Evolutionary conservation across 768 basidiomycete species (phyloP), one percentile per base, ranked within the genome.

Genomic region (Pulveroboletus frians): DNA sequence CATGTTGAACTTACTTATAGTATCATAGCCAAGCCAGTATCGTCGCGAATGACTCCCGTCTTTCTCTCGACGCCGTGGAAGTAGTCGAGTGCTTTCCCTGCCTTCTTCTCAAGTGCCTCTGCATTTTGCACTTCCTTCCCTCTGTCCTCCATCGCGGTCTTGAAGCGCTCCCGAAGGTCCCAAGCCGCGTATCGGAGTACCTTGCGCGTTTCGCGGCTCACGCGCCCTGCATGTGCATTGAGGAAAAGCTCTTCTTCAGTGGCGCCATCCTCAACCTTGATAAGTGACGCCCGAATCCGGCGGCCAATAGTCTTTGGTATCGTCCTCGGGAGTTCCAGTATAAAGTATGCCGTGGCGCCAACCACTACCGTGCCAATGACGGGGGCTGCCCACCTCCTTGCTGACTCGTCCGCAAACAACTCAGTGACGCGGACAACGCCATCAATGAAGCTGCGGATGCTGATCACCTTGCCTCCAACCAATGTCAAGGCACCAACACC

Each of bases 281-380:
- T 60, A 8, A 96, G 76, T 3, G 82, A 77, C 3, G 80, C 73
- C 53, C 78, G 79, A 49, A 98, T 81, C 46, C 92, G 80, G 48
- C 92, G 77, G 9, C 96, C 96, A 49, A 98, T 79, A 11, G 90
- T 95, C 50, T 81, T 79, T 37, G 96, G 95, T 57, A 99, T 85
- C 4, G 92, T 83, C 60, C 71, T 78, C 0, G 96, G 96, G 18
- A 99, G 78, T 60, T 96, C 92, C 57, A 88, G 71, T 47, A 97
- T 74, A 52, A 96, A 71, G 71, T 94, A 97, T 2, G 81, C 82
- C 1, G 81, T 79, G 20, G 86, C 69, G 13, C 91, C 90, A 50
- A 91, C 64, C 14, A 83, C 78, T 41, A 80, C 71, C 1, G 85
- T 86, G 26, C 92, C 93, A 34, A 95, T 60, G 45, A 92, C 76